Percentiles rank a stretch among this genome's conserved stretches.
phyloP scores from a whole-genome alignment of 768 basidiomycete species.

The Russula abietina region DNA sequence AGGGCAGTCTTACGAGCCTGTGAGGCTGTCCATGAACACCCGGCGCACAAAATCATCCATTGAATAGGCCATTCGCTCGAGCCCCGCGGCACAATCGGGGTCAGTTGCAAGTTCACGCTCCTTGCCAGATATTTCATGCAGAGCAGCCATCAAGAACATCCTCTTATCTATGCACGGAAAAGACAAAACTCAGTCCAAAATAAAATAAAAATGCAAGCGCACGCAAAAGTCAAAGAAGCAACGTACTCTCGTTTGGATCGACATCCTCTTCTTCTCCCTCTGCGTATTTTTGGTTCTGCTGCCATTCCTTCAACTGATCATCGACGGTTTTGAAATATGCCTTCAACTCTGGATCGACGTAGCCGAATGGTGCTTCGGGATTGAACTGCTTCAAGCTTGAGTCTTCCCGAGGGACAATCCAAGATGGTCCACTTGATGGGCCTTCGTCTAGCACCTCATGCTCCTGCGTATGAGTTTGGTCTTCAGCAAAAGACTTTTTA shows the following conservation, averaged over 20 bases:
- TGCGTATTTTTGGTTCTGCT: conserved; percentile 46
- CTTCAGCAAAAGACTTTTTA: conserved; percentile 42
- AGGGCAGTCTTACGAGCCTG: conserved; percentile 68
- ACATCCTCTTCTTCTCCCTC: conserved; percentile 42
- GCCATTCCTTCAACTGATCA: conserved; percentile 83
- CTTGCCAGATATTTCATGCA: conserved; percentile 79
- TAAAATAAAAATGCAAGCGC: not conserved
- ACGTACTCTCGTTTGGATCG: conserved; percentile 76
- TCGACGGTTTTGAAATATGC: conserved; percentile 91
- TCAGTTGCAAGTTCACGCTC: conserved; percentile 90
- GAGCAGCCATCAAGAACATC: conserved; percentile 73
- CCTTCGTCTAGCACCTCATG: conserved; percentile 16
- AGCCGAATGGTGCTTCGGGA: conserved; percentile 80
- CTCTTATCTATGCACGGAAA: conserved; percentile 14
- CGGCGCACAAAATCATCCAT: conserved; percentile 96
- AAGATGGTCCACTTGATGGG: conserved; percentile 47
- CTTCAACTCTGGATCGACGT: conserved; percentile 83
- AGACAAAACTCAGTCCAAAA: conserved; percentile 20
- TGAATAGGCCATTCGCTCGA: conserved; percentile 86
- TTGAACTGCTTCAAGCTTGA: conserved; percentile 37
- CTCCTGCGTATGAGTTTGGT: conserved; percentile 26
- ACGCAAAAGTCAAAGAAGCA: no score
- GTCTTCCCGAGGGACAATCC: conserved; percentile 51
- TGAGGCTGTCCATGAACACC: conserved; percentile 81
- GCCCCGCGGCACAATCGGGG: conserved; percentile 83